Percentiles rank a stretch among this genome's conserved stretches.
These are phyloP conservation scores for Pseudopyricularia cyperi DNA, from an alignment of 2,329 filamentous ascomycete genomes.

Conservation along the genomic window DNA sequence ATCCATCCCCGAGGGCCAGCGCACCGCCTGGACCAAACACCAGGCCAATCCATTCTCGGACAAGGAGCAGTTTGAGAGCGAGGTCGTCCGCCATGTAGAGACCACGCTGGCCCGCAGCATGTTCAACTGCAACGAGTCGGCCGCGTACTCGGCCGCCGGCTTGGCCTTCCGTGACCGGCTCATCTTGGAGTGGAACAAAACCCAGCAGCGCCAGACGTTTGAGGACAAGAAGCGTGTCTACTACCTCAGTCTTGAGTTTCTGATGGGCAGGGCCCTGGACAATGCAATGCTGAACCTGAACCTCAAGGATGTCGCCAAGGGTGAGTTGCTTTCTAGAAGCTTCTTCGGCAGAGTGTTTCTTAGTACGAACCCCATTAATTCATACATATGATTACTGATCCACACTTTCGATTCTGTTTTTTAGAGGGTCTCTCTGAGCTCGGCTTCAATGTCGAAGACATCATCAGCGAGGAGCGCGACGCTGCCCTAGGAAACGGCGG, in stretches of 20 bases:
- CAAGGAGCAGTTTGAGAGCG: conserved; percentile 74
- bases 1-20: conserved; percentile 77
- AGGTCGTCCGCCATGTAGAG: conserved; percentile 88
- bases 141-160: conserved; percentile 82
- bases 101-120: conserved; percentile 90
- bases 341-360: background rate
- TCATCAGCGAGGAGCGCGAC: conserved; percentile 90
- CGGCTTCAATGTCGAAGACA: conserved; percentile 92
- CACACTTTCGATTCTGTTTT: background rate
- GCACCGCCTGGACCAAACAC: conserved; percentile 61
- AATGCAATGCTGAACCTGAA: conserved; percentile 98
- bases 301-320: conserved; percentile 69
- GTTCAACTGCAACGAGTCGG: conserved; percentile 95
- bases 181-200: conserved; percentile 95
- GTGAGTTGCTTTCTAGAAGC: conserved; percentile 31
- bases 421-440: conserved; percentile 75
- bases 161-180: conserved; percentile 87
- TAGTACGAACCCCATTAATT: background rate
- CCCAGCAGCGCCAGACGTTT: conserved; percentile 90
- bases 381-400: background rate
- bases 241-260: conserved; percentile 92
- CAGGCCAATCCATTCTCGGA: conserved; percentile 56
- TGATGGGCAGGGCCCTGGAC: conserved; percentile 93
- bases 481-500: conserved; percentile 93
- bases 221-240: conserved; percentile 88